Evolutionary conservation across 352 stramenopile species (phyloP).

Genomic region (Blastocystis hominis): DNA sequence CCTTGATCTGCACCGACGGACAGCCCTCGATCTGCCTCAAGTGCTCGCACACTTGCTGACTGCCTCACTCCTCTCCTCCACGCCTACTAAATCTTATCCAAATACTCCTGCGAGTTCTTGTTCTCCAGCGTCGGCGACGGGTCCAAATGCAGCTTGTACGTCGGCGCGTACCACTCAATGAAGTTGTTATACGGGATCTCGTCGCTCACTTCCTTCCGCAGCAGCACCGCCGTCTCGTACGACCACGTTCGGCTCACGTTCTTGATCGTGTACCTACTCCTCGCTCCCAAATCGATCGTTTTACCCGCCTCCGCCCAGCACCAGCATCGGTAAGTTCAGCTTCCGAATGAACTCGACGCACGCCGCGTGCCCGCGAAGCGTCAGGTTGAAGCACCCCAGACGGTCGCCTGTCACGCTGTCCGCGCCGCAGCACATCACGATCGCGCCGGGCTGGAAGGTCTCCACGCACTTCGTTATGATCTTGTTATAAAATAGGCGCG

Average conservation of each 20-base stretch:
- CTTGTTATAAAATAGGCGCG: slow-evolving; percentile 66
- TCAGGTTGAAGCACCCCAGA: slow-evolving; percentile 94
- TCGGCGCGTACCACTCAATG: slow-evolving; percentile 94
- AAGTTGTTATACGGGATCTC: slow-evolving; percentile 97
- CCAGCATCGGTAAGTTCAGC: slow-evolving; percentile 72
- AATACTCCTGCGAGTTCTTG: slow-evolving; percentile 83
- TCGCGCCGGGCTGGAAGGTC: slow-evolving; percentile 71
- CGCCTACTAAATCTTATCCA: slow-evolving; percentile 69
- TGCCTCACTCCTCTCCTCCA: background rate
- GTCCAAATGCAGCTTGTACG: slow-evolving; percentile 91
- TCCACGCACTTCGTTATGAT: slow-evolving; percentile 65
- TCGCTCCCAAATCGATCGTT: background rate
- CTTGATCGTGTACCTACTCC: slow-evolving; percentile 70
- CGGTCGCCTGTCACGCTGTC: slow-evolving; percentile 89
- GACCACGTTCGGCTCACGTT: slow-evolving; percentile 84
- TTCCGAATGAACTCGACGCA: slow-evolving; percentile 71
- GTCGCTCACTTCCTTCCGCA: slow-evolving; percentile 75
- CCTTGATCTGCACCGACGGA: slow-evolving; percentile 73
- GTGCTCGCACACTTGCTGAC: slow-evolving; percentile 67
- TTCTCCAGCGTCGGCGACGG: slow-evolving; percentile 93
- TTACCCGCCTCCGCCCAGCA: slow-evolving; percentile 70
- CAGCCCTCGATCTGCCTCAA: slow-evolving; percentile 71
- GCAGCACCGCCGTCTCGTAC: slow-evolving; percentile 87
- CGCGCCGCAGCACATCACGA: slow-evolving; percentile 92
- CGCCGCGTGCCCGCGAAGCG: slow-evolving; percentile 72